A percentile compares a stretch with the other conserved stretches of the same genome.
Evolutionary conservation across 78 protist species (phyloP).

Genomic region (Cavenderia fasciculata): DNA sequence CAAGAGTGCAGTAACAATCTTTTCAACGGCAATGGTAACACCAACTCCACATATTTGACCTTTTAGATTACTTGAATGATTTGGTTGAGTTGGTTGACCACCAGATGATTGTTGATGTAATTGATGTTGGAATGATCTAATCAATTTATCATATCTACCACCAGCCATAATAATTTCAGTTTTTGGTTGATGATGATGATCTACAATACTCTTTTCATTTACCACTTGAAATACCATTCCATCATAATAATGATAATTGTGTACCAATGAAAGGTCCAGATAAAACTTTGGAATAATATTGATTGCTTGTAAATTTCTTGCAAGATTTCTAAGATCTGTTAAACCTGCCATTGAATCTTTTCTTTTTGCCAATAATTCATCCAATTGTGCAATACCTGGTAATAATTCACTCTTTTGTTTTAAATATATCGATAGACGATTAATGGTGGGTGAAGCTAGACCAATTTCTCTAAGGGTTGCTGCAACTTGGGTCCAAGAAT

Average conservation of each 20-base stretch:
- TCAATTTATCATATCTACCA: constrained; percentile 73
- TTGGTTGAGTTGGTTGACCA: not conserved
- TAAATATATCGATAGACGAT: not conserved
- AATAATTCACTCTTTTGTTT: constrained; percentile 22
- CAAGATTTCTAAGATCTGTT: constrained; percentile 1
- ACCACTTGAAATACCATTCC: constrained; percentile 74
- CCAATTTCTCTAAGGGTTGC: constrained; percentile 21
- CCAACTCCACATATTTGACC: constrained; percentile 54
- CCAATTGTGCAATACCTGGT: constrained; percentile 9
- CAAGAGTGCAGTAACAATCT: constrained; percentile 30
- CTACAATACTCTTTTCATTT: constrained; percentile 11
- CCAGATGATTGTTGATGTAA: not conserved
- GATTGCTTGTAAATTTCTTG: constrained; percentile 50
- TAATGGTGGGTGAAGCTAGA: not conserved
- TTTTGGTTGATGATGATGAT: not conserved
- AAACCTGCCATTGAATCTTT: constrained; percentile 18
- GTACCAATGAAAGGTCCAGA: constrained; percentile 60
- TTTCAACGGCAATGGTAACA: constrained; percentile 76
- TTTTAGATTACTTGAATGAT: too few species aligned
- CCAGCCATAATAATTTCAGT: constrained; percentile 77
- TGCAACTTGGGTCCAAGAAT: constrained; percentile 23
- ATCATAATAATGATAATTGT: constrained; percentile 62
- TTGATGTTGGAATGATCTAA: constrained; percentile 12
- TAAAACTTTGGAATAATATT: constrained; percentile 57
- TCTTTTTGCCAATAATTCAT: not conserved